Evolutionary conservation across 2,329 filamentous ascomycete species (phyloP), one percentile per base, ranked within the genome.

Genomic region (Colletotrichum lentis): DNA sequence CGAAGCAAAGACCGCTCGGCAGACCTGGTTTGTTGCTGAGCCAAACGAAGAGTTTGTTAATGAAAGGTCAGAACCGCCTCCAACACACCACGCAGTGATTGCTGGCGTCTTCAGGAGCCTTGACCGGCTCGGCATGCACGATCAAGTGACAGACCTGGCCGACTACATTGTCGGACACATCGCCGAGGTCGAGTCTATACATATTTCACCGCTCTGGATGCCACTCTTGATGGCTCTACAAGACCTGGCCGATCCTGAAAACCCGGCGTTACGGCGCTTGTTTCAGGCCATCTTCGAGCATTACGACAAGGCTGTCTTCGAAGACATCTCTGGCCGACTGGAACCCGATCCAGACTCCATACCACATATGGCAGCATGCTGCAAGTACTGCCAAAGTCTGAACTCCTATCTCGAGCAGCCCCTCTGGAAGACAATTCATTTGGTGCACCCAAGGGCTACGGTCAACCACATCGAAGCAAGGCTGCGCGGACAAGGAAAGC

Each of bases 161-260:
- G 31, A 57, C 10, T 39, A 52, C 3, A 66, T 69, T 24, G 44
- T 60, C 20, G 4, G n/a, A 5, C 39, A 44, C 7, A n/a, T 56
- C 18, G 20, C 47, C 14, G 50, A 69, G 22, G 66, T 69, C 20
- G 47, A n/a, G 56, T 62, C 62, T 1, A 66, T 69, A 46, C 50
- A 69, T 12, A 61, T 69, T 49, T 56, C 62, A n/a, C 24, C 43
- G 3, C 10, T 69, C 18, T 69, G 66, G 66, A 50, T 69, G 35
- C 66, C 62, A 24, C 47, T 53, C 11, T 41, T 69, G 3, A 65
- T 22, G 6, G n/a, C 18, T 7, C 66, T 69, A 10, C 66, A 69
- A 20, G 66, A 69, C 31, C 49, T 69, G 16, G 62, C 59, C 5
- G 56, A 61, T 2, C 55, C 62, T 10, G 49, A 43, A 16, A 53